Conservation (phyloP, 148 eudicot species). For the Nepenthes gracilis region DNA sequence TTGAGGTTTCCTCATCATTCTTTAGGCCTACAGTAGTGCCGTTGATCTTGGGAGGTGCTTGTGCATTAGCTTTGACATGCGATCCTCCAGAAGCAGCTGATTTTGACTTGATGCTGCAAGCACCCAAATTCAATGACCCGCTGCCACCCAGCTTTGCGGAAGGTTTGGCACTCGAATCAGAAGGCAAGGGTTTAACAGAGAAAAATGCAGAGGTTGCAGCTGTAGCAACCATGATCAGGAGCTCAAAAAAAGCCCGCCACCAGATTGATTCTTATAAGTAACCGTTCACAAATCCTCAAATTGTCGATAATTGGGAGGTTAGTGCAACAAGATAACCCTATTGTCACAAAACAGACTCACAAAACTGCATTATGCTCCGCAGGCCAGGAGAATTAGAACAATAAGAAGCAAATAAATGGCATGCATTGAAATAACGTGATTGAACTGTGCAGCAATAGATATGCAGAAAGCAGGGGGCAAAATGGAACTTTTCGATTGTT, state of each 20-base stretch:
- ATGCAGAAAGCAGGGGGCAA: no score
- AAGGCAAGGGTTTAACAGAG: conserved; percentile 36
- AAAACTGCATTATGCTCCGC: no score
- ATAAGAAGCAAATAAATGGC: no score
- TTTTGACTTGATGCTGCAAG: conserved; percentile 41
- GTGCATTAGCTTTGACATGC: conserved; percentile 70
- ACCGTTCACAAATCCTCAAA: not conserved
- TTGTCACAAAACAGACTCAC: no score
- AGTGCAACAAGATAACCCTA: no score
- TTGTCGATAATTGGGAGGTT: no score
- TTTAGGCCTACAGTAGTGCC: conserved; percentile 48
- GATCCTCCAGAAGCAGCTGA: conserved; percentile 33
- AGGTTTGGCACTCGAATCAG: conserved; percentile 47
- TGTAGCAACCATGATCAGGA: conserved; percentile 66
- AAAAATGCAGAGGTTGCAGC: conserved; percentile 67
- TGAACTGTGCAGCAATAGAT: no score
- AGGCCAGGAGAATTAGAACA: no score
- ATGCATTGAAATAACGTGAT: no score
- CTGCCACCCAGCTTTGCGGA: conserved; percentile 24
- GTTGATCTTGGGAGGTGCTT: conserved; percentile 77
- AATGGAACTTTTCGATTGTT: no score
- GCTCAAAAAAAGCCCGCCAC: not conserved
- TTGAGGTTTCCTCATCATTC: conserved; percentile 30
- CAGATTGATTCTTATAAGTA: not conserved
- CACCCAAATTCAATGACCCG: conserved; percentile 37